Evolutionary conservation across 768 basidiomycete genomes (phyloP).

Genomic region (Pleurotus eryngii): DNA sequence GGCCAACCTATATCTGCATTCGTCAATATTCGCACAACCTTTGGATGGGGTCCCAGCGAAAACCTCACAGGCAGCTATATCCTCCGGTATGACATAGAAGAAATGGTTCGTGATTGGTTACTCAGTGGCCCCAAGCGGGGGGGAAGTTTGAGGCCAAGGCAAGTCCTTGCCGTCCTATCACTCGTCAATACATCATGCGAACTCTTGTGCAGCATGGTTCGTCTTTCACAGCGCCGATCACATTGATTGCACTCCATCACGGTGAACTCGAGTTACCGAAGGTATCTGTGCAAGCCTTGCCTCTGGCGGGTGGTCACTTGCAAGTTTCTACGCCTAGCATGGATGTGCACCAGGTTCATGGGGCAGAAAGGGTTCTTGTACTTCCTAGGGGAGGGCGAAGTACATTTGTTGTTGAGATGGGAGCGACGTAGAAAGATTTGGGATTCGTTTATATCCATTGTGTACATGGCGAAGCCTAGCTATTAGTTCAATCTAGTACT

Average conservation of each 20-base stretch:
- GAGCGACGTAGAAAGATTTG: constrained; percentile 18
- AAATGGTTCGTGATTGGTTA: constrained; percentile 82
- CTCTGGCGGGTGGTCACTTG: constrained; percentile 45
- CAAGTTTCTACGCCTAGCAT: constrained; percentile 56
- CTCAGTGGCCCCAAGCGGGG: constrained; percentile 87
- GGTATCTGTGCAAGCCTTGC: constrained; percentile 60
- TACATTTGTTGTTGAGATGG: constrained; percentile 81
- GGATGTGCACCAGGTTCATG: constrained; percentile 83
- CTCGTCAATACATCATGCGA: not conserved
- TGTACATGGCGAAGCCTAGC: too few relatives aligned
- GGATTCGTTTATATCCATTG: not conserved
- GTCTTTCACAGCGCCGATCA: constrained; percentile 59
- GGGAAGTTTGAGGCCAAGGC: constrained; percentile 75
- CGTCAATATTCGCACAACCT: constrained; percentile 66
- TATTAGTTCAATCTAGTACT: constrained; percentile 21
- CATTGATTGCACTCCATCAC: constrained; percentile 84
- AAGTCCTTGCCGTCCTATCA: constrained; percentile 17
- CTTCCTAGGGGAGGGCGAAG: constrained; percentile 80
- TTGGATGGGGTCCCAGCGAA: constrained; percentile 67
- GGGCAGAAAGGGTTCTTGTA: constrained; percentile 77
- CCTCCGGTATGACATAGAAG: constrained; percentile 80
- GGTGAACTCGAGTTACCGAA: constrained; percentile 78
- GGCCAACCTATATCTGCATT: constrained; percentile 80
- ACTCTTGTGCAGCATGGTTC: constrained; percentile 49
- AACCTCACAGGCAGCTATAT: constrained; percentile 38